Conservation (phyloP, 495 filamentous ascomycete genomes). For the Daldinia grandis region DNA sequence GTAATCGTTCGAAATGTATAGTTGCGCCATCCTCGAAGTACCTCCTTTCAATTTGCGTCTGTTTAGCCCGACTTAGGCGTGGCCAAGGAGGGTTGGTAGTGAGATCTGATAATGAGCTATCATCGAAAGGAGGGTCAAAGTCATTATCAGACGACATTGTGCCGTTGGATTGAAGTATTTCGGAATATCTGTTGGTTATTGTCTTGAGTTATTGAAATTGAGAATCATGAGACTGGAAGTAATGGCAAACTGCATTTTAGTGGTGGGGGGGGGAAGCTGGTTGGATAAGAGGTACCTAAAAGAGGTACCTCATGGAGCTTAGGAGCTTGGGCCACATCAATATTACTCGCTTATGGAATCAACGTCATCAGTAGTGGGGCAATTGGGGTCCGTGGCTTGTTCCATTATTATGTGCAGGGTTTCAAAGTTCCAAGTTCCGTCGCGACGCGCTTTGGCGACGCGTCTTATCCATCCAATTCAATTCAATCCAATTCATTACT, state of each 20-base stretch:
- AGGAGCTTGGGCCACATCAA: slow-evolving; percentile 40
- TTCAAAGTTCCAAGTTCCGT: not conserved
- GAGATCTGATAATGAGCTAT: not conserved
- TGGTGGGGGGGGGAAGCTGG: not conserved
- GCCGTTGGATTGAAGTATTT: not conserved
- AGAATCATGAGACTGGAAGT: too few relatives aligned
- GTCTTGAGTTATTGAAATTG: not conserved
- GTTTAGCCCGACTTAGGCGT: not conserved
- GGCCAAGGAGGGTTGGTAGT: slow-evolving; percentile 38
- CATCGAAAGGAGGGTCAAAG: not conserved
- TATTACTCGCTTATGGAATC: not conserved
- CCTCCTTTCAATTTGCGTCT: slow-evolving; percentile 26
- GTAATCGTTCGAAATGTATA: slow-evolving; percentile 38
- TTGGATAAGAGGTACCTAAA: not conserved
- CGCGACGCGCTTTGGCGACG: slow-evolving; percentile 1
- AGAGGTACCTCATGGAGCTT: too few relatives aligned
- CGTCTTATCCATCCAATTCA: slow-evolving; percentile 6
- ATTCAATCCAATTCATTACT: slow-evolving; percentile 9
- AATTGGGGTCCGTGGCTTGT: too few relatives aligned
- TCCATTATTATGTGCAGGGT: not conserved
- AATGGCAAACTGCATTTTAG: not conserved
- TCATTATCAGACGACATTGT: slow-evolving; percentile 26
- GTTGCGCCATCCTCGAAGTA: slow-evolving; percentile 41
- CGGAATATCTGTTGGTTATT: not conserved
- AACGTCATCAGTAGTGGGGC: too few relatives aligned